These are phyloP conservation scores for Fomitopsis pulvina DNA, from an alignment of 768 basidiomycete species.

Conservation along the genomic window DNA sequence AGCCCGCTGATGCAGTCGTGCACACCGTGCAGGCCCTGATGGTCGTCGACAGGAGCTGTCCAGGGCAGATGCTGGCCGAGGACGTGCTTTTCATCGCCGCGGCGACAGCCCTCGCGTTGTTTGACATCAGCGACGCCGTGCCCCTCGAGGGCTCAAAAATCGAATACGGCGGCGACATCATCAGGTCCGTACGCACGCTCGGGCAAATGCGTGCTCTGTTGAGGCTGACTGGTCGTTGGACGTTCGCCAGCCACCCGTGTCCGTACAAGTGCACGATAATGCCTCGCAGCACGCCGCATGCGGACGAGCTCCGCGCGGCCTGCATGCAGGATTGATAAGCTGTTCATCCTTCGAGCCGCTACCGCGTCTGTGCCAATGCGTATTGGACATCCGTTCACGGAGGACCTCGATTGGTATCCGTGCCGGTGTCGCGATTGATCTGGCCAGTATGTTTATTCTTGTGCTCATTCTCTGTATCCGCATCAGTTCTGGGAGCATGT, in stretches of 20 bases:
- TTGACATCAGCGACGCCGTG: slow-evolving; percentile 12
- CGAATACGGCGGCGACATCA: background rate
- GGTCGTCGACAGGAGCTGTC: slow-evolving; percentile 5
- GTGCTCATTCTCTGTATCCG: no score
- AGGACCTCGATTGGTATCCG: no score
- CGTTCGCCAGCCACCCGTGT: background rate
- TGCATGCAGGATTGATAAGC: no score
- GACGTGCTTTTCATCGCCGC: slow-evolving; percentile 12
- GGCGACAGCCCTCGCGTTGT: slow-evolving; percentile 12
- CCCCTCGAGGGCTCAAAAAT: slow-evolving; percentile 4
- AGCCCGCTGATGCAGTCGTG: background rate
- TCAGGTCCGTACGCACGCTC: background rate
- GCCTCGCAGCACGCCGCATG: no score
- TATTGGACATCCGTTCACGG: no score
- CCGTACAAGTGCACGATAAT: background rate
- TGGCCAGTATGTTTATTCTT: no score
- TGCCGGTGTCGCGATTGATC: no score
- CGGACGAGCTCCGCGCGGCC: no score
- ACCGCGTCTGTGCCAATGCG: no score
- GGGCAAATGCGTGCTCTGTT: background rate
- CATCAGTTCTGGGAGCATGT: no score
- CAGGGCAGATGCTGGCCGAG: slow-evolving; percentile 15
- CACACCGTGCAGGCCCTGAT: no score
- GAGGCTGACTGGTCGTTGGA: background rate
- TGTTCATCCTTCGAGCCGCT: no score